phyloP scores from a whole-genome alignment of 2,329 filamentous ascomycete genomes.

The Zelopaecilomyces penicillatus region DNA sequence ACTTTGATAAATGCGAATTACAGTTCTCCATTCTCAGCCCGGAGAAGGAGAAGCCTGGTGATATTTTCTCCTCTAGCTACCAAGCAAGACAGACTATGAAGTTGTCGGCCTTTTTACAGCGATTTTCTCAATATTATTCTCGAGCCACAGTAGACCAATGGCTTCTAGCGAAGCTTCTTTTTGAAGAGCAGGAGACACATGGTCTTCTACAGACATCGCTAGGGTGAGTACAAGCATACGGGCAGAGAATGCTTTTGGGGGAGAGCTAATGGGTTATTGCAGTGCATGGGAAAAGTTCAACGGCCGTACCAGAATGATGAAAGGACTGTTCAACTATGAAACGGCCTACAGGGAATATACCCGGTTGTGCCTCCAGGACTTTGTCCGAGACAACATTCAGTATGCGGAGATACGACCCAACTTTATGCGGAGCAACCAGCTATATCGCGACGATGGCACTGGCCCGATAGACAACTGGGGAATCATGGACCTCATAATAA shows the following conservation, averaged over 20 bases:
- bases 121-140: slow-evolving; percentile 20
- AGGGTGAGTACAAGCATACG: slow-evolving; percentile 36
- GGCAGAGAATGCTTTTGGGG: too few species aligned
- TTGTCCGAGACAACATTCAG: slow-evolving; percentile 57
- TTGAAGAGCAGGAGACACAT: slow-evolving; percentile 53
- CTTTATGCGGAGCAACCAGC: slow-evolving; percentile 54
- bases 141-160: slow-evolving; percentile 36
- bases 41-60: slow-evolving; percentile 26
- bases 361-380: slow-evolving; percentile 48
- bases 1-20: slow-evolving; percentile 49
- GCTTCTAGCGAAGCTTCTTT: slow-evolving; percentile 54
- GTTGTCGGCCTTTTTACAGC: slow-evolving; percentile 32
- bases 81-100: slow-evolving; percentile 34
- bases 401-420: slow-evolving; percentile 66
- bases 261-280: neutral
- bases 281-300: slow-evolving; percentile 58
- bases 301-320: slow-evolving; percentile 61
- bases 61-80: slow-evolving; percentile 45
- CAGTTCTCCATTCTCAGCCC: slow-evolving; percentile 47
- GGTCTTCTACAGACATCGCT: slow-evolving; percentile 38
- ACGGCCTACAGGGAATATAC: slow-evolving; percentile 55
- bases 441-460: slow-evolving; percentile 50
- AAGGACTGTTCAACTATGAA: slow-evolving; percentile 61
- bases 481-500: slow-evolving; percentile 53
- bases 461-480: slow-evolving; percentile 43